These are phyloP conservation scores for Kentomonas sorsogonicus DNA, from an alignment of 208 protist genomes.

Conservation along the genomic window DNA sequence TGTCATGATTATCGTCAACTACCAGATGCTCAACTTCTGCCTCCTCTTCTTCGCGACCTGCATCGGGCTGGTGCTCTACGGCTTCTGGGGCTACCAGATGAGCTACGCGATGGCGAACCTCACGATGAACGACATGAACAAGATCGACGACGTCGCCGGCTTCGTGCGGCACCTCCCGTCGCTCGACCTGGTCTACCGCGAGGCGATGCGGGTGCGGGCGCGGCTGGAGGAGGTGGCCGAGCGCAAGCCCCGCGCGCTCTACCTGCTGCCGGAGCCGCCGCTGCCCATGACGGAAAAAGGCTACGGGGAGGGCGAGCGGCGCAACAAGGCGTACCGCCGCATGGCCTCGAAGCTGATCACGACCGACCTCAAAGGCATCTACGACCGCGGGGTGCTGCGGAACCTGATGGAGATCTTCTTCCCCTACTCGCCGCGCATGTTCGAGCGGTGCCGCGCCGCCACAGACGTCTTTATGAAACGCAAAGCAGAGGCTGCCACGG, in stretches of 20 bases:
- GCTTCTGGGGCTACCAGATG: conserved; percentile 84
- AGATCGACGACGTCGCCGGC: conserved; percentile 70
- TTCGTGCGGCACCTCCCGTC: conserved; percentile 52
- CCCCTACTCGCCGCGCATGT: too few relatives aligned
- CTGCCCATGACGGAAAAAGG: conserved; percentile 24
- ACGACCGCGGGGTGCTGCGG: conserved; percentile 59
- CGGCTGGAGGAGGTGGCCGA: conserved; percentile 47
- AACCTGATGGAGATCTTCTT: conserved; percentile 82
- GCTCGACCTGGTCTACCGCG: conserved; percentile 52
- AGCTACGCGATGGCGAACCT: conserved; percentile 66
- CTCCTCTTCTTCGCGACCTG: conserved; percentile 72
- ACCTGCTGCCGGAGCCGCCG: conserved; percentile 39
- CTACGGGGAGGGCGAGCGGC: conserved; percentile 39
- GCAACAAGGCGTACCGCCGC: conserved; percentile 58
- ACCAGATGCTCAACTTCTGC: conserved; percentile 48
- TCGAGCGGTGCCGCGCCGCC: too few relatives aligned
- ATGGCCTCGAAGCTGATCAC: conserved; percentile 44
- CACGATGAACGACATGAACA: conserved; percentile 86
- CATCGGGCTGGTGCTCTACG: conserved; percentile 67
- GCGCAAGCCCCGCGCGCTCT: conserved; percentile 40
- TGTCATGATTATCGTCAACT: conserved; percentile 52
- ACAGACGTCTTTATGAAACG: too few relatives aligned
- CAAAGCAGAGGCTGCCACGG: too few relatives aligned
- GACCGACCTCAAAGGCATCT: conserved; percentile 54
- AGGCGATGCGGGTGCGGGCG: conserved; percentile 43